phyloP scores from a whole-genome alignment of 768 basidiomycete species.

The Lactifluus subvellereus region DNA sequence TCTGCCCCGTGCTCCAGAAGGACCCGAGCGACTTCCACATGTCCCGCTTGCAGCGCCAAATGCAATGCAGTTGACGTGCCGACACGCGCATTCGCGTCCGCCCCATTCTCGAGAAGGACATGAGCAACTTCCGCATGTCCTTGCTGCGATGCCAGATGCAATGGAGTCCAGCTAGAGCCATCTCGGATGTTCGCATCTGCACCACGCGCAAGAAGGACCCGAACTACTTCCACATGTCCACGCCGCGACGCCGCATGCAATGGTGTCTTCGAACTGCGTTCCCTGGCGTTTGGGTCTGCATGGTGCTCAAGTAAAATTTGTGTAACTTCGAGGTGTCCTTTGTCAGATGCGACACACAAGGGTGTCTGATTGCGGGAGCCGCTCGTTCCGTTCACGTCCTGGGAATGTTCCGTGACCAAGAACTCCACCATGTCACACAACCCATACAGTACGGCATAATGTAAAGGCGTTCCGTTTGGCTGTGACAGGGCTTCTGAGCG shows the following conservation, averaged over 20 bases:
- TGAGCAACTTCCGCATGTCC: not conserved
- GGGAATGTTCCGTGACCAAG: not conserved
- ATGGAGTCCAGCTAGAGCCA: not conserved
- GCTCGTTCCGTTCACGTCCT: not conserved
- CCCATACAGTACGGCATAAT: not conserved
- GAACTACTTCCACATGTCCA: not conserved
- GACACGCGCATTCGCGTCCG: not conserved
- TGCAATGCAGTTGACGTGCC: not conserved
- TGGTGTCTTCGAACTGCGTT: not conserved
- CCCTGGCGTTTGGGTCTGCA: not conserved
- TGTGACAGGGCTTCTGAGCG: not conserved
- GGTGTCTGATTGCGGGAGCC: not conserved
- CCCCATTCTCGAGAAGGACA: not conserved
- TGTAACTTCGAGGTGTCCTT: not conserved
- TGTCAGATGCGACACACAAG: not conserved
- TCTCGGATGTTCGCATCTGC: not conserved
- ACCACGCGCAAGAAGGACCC: not conserved
- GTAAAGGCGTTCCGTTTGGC: not conserved
- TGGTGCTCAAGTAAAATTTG: not conserved
- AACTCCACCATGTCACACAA: not conserved
- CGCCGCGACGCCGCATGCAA: not conserved
- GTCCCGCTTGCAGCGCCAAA: not conserved
- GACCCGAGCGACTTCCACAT: not conserved
- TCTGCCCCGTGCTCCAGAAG: too few relatives aligned
- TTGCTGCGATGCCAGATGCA: not conserved